These are phyloP conservation scores for Apiospora phragmitis DNA, from an alignment of 2,329 filamentous ascomycete genomes.

Conservation along the genomic window DNA sequence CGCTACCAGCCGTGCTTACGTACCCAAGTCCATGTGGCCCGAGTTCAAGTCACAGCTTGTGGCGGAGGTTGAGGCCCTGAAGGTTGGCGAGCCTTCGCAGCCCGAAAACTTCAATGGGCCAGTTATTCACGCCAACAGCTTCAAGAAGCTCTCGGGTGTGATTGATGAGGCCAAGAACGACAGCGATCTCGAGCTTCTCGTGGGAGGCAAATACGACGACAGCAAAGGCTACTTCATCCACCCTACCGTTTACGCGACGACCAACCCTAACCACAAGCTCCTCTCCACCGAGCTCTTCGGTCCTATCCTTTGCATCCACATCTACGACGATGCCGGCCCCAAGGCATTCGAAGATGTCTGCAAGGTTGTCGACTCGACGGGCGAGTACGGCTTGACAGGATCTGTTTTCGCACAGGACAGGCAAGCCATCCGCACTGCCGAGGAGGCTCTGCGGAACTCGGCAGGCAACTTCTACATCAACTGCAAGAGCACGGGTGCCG, in stretches of 20 bases:
- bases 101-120: conserved; percentile 83
- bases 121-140: conserved; percentile 79
- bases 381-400: conserved; percentile 77
- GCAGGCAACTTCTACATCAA: conserved; percentile 88
- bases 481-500: conserved; percentile 75
- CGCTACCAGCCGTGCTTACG: conserved; percentile 78
- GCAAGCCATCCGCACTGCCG: conserved; percentile 64
- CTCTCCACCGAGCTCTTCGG: conserved; percentile 82
- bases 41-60: conserved; percentile 68
- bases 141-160: conserved; percentile 74
- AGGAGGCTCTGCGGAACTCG: conserved; percentile 69
- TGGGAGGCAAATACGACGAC: conserved; percentile 75
- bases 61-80: conserved; percentile 68
- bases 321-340: conserved; percentile 69
- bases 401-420: conserved; percentile 74
- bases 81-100: conserved; percentile 67
- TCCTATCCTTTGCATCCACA: conserved; percentile 71
- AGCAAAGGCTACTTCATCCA: conserved; percentile 81
- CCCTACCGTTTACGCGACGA: conserved; percentile 79
- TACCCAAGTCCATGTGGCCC: conserved; percentile 73
- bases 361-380: conserved; percentile 67
- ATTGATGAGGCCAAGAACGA: conserved; percentile 83
- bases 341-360: conserved; percentile 60
- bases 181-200: conserved; percentile 68
- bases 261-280: conserved; percentile 71